These are phyloP conservation scores for Aspergillus sp. DNA, from an alignment of 2,329 filamentous ascomycete species.

Conservation along the genomic window DNA sequence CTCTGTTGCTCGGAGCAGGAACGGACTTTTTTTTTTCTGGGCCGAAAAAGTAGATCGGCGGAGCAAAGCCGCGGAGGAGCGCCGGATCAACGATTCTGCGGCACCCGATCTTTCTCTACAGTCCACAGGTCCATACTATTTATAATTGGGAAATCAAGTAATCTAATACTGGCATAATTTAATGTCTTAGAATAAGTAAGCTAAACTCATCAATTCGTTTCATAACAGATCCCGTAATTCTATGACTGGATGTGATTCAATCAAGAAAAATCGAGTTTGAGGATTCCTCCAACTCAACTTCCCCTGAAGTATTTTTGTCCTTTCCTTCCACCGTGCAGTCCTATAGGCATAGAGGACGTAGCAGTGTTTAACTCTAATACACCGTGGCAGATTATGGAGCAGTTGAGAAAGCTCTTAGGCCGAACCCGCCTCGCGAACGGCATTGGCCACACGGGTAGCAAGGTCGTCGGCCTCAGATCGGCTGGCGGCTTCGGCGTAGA, in stretches of 20 bases:
- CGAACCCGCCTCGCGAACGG: conserved; percentile 62
- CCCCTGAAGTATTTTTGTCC: background rate
- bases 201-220: conserved; percentile 17
- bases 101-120: conserved; percentile 28
- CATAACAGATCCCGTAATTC: conserved; percentile 14
- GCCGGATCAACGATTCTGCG: conserved; percentile 40
- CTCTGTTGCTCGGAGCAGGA: conserved; percentile 15
- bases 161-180: background rate
- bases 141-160: background rate
- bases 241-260: conserved; percentile 10
- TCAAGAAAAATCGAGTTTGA: background rate
- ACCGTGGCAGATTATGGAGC: background rate
- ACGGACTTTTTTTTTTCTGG: conserved; percentile 34
- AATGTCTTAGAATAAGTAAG: background rate
- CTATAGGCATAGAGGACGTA: background rate
- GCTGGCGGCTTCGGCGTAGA: conserved; percentile 92
- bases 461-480: conserved; percentile 88
- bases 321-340: background rate
- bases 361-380: background rate
- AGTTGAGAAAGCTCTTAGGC: conserved; percentile 21
- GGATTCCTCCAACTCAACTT: background rate
- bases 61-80: conserved; percentile 24
- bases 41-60: conserved; percentile 34
- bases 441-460: conserved; percentile 75
- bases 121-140: background rate